Evolutionary conservation across 2,329 filamentous ascomycete species (phyloP), one percentile per base, ranked within the genome.

Genomic region (Penicillium thymicola): DNA sequence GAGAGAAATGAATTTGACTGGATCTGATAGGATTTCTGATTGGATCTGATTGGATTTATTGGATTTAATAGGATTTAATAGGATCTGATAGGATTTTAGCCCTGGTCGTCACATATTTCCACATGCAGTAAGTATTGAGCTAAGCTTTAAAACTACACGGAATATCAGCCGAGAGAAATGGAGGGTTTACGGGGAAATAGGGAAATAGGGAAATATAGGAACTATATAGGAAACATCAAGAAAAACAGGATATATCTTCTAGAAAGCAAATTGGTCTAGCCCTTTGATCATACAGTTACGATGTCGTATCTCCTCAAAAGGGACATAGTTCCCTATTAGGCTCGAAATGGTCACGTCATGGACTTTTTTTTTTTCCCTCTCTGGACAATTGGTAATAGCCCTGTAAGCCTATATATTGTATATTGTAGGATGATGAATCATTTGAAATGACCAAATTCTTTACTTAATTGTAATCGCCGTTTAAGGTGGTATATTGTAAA

Each of bases 31-130:
- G 25, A 38, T 41, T 4, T 30, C n/a, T n/a, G 9, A 30, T 30
- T 4, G 9, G 9, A 10, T 28, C 9, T 28, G 9, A 28, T 28
- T 28, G 27, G 27, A 10, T 28, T 10, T 27, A 27, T 27, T 27
- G 25, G 25, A 27, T 27, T 27, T 27, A 7, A 27, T 7, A 9
- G 27, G 27, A 28, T 9, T n/a, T 21, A 21, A 27, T 27, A 27
- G 1, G 7, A 27, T 27, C 7, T 27, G 25, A 27, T 27, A 27
- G 25, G 21, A 21, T 21, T 21, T 21, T 14, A 28, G 16, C 8
- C 8, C 16, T n/a, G 7, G 23, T 47, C 32, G 50, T 46, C 34
- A 36, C 32, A 47, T 52, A 52, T 52, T 52, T 46, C 50, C 50
- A 2, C n/a, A 52, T 47, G 41, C 10, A 18, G 48, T 51, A 51